These are phyloP conservation scores for Penicillium alfredii DNA, from an alignment of 495 filamentous ascomycete species.

Conservation along the genomic window DNA sequence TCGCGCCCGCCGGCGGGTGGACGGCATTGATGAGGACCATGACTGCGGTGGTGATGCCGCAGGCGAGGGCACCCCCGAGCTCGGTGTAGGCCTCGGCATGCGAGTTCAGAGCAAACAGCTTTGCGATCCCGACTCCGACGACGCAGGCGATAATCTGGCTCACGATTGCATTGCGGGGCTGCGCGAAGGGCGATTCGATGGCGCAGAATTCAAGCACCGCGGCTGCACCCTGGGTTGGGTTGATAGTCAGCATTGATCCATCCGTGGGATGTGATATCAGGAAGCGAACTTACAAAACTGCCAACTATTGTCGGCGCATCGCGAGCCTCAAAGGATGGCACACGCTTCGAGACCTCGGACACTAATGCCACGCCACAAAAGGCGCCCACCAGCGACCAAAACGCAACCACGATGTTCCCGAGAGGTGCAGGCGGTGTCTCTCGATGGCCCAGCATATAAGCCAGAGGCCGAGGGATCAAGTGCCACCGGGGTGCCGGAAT, in stretches of 20 bases:
- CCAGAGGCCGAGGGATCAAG: slow-evolving; percentile 31
- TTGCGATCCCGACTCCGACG: slow-evolving; percentile 61
- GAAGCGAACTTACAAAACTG: slow-evolving; percentile 44
- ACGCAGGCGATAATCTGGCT: slow-evolving; percentile 65
- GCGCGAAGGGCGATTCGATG: slow-evolving; percentile 76
- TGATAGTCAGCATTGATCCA: too few relatives aligned
- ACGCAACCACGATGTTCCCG: slow-evolving; percentile 33
- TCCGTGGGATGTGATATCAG: too few relatives aligned
- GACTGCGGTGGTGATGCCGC: slow-evolving; percentile 57
- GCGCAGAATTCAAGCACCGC: slow-evolving; percentile 69
- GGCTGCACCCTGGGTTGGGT: slow-evolving; percentile 72
- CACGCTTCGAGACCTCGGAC: slow-evolving; percentile 33
- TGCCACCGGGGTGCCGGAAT: slow-evolving; percentile 46
- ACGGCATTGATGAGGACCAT: slow-evolving; percentile 78
- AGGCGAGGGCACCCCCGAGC: slow-evolving; percentile 64
- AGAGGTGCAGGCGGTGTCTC: slow-evolving; percentile 21
- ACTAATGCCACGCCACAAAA: slow-evolving; percentile 42
- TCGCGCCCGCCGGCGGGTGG: slow-evolving; percentile 86
- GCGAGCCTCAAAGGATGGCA: slow-evolving; percentile 32
- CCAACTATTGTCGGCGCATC: slow-evolving; percentile 34
- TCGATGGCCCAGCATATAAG: slow-evolving; percentile 39
- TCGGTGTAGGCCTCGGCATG: slow-evolving; percentile 46
- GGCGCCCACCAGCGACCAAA: slow-evolving; percentile 41
- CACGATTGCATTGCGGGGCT: slow-evolving; percentile 71
- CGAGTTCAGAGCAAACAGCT: slow-evolving; percentile 61